A percentile compares a stretch with the other conserved stretches of the same genome.
Evolutionary conservation across 768 basidiomycete species (phyloP).

Genomic region (Mycena metata): DNA sequence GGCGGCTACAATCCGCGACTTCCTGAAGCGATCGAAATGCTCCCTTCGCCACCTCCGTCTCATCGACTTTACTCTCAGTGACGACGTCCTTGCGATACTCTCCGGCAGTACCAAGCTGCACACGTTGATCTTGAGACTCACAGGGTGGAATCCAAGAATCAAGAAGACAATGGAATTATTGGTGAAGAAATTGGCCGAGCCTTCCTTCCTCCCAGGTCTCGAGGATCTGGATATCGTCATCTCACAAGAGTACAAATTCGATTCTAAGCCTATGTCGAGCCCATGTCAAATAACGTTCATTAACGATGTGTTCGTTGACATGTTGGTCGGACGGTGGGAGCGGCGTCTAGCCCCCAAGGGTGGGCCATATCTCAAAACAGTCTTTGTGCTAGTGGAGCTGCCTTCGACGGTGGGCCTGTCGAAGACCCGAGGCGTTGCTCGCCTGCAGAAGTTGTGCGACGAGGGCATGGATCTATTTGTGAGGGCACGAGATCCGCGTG

Average conservation of each 20-base stretch:
- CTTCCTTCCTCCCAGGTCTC: constrained; percentile 27
- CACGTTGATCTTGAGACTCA: not conserved
- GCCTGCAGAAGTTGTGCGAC: constrained; percentile 22
- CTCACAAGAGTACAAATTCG: not conserved
- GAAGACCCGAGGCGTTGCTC: constrained; percentile 8
- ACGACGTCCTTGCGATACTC: constrained; percentile 4
- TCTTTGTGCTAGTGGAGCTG: constrained; percentile 8
- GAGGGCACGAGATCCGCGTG: constrained; percentile 14
- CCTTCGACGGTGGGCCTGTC: constrained; percentile 23
- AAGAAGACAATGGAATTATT: not conserved
- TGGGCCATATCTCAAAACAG: constrained; percentile 1
- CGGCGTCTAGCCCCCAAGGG: not conserved
- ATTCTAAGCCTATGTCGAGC: not conserved
- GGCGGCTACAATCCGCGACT: constrained; percentile 10
- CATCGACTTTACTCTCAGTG: constrained; percentile 6
- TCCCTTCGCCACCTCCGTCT: constrained; percentile 17
- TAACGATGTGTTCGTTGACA: constrained; percentile 19
- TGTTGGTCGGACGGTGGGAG: constrained; percentile 21
- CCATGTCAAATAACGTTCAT: constrained; percentile 16
- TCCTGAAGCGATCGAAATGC: constrained; percentile 22
- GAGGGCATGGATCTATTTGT: constrained; percentile 24
- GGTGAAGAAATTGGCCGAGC: constrained; percentile 21
- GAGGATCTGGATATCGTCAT: constrained; percentile 13
- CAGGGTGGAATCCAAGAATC: not conserved
- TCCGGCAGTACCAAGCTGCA: constrained; percentile 4